Evolutionary conservation across 2,329 filamentous ascomycete species (phyloP).

Genomic region (Penicillium italicum): DNA sequence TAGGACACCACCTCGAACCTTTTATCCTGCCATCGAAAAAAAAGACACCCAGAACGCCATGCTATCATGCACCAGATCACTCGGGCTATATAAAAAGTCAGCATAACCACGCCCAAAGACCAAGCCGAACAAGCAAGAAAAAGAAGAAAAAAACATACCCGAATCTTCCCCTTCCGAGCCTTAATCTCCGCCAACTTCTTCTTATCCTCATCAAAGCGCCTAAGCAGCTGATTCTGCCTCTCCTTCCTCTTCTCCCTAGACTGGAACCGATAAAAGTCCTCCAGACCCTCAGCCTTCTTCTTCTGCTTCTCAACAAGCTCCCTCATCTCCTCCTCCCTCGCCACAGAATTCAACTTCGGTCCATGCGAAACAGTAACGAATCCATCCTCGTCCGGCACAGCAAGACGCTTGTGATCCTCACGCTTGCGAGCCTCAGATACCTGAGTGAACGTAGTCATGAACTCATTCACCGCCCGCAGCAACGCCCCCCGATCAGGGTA

Average conservation of each 20-base stretch:
- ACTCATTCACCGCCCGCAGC: conserved; percentile 74
- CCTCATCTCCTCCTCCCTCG: conserved; percentile 66
- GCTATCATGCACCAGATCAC: conserved; percentile 27
- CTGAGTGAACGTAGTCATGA: conserved; percentile 74
- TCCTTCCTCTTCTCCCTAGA: conserved; percentile 73
- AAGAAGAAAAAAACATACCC: conserved; percentile 32
- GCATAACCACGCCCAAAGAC: conserved; percentile 6
- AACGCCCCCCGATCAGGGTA: conserved; percentile 66
- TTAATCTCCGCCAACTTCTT: conserved; percentile 68
- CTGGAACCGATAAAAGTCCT: conserved; percentile 83
- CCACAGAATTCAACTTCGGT: conserved; percentile 67
- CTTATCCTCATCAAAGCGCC: conserved; percentile 72
- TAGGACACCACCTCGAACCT: conserved; percentile 10
- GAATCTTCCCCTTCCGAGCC: conserved; percentile 61
- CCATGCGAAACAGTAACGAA: conserved; percentile 89
- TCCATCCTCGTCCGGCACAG: conserved; percentile 87
- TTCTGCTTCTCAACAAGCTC: conserved; percentile 56
- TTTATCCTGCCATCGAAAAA: conserved; percentile 2
- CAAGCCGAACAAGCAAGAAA: not conserved
- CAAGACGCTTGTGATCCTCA: conserved; percentile 61
- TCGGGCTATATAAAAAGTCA: conserved; percentile 32
- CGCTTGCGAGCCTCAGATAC: conserved; percentile 63
- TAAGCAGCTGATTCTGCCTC: conserved; percentile 65
- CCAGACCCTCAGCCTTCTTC: conserved; percentile 61
- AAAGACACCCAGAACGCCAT: conserved; percentile 31